A percentile compares a stretch with the other conserved stretches of the same genome.
Conservation (phyloP, 371 early-diverging fungal genomes). For the Choanephora cucurbitarum region DNA sequence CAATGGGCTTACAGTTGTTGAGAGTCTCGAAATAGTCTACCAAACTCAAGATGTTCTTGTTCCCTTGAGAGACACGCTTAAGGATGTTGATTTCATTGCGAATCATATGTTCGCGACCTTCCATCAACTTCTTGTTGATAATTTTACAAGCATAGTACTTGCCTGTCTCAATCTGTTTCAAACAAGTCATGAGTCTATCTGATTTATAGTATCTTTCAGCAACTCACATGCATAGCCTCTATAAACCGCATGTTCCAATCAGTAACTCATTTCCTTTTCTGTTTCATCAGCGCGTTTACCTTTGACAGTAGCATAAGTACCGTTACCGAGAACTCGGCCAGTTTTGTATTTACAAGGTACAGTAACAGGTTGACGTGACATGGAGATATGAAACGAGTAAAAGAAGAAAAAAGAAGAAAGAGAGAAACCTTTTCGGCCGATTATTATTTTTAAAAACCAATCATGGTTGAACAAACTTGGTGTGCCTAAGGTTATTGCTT, state of each 20-base stretch:
- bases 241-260: not conserved
- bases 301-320: constrained; percentile 74
- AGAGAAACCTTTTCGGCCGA: no score
- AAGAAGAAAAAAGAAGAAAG: no score
- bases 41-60: constrained; percentile 84
- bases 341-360: constrained; percentile 74
- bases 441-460: no score
- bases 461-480: no score
- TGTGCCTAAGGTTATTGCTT: no score
- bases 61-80: constrained; percentile 82
- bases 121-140: constrained; percentile 88
- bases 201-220: no score
- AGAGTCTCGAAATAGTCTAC: constrained; percentile 92
- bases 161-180: constrained; percentile 79
- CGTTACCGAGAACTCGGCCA: constrained; percentile 68
- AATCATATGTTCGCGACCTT: constrained; percentile 88
- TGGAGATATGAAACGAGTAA: not conserved
- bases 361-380: constrained; percentile 34
- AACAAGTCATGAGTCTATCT: no score
- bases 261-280: not conserved
- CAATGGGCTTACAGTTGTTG: constrained; percentile 69
- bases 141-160: constrained; percentile 90
- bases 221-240: constrained; percentile 56
- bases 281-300: constrained; percentile 39
- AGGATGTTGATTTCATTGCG: constrained; percentile 88